Base-by-base conservation (phyloP, 164 flowering plant species). In the Liquidambar formosana region DNA sequence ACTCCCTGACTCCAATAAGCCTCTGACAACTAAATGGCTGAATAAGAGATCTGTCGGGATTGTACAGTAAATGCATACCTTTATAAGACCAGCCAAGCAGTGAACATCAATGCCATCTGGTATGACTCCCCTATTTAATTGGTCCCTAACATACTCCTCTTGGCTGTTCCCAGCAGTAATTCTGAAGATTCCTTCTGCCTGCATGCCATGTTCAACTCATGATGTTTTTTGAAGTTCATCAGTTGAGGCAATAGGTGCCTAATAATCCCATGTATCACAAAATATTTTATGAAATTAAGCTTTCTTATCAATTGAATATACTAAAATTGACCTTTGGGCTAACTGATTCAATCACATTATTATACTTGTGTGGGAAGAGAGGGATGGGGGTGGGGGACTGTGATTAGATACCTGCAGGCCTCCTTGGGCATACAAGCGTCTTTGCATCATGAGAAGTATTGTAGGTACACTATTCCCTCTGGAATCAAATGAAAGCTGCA, bases 111-210 rank as follows among this genome's bases (percentile, higher is more conserved):
- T 76, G 19, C 81, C 83, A 56, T 88, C 88, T 21, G 97, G 97
- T 47, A 94, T 74, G 56, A 85, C 70, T 49, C 98, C 98, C 22
- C 80, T 76, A 69, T 92, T 94, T 65, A 94, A 69, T 57, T 94
- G 91, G 63, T 94, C 97, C 73, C 98, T 82, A 6, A 92, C 92
- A 74, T 71, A 81, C 80, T 90, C 94, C 74, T 89, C 96, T 78
- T 90, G 97, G 73, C 89, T 79, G 62, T 92, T 94, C 62, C 83
- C 98, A 25, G 86, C 88, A 72, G 77, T 92, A 62, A 92, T 90
- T 79, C 98, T 85, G 83, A 94, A 94, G 61, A 92, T 88, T 46
- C 98, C 98, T 80, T 94, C 97, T 27, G 86, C 88, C 98, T 92
- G 85, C 61, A 33, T 33, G 41, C 6, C 6, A 6, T 2, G 41